These are phyloP conservation scores for Monilinia fructigena DNA, from an alignment of 2,329 filamentous ascomycete species.

Conservation along the genomic window DNA sequence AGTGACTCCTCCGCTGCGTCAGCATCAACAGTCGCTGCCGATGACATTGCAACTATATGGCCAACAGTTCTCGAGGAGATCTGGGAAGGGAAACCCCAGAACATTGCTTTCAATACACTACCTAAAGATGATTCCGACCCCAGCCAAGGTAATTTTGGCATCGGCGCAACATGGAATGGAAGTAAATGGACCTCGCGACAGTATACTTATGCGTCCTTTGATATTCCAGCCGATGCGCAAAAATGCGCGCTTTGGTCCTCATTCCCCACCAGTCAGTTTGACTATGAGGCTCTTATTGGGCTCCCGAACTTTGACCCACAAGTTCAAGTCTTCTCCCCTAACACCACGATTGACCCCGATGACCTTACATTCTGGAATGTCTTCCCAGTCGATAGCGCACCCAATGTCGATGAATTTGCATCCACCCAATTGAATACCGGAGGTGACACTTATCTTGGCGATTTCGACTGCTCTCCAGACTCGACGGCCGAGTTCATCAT, in stretches of 20 bases:
- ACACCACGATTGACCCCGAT: background rate
- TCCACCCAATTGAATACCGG: background rate
- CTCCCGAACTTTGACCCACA: background rate
- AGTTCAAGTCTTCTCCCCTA: background rate
- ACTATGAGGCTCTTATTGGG: constrained; percentile 3
- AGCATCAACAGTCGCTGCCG: background rate
- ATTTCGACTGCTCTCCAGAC: background rate
- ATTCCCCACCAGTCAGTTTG: background rate
- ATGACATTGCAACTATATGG: background rate
- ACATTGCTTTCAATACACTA: constrained; percentile 8
- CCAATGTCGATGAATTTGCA: background rate
- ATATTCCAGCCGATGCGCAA: background rate
- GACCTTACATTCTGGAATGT: constrained; percentile 9
- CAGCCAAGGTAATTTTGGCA: constrained; percentile 1
- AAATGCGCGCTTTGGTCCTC: constrained; percentile 7
- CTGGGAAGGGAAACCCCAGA: background rate
- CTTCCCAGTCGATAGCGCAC: background rate
- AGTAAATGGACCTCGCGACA: constrained; percentile 1
- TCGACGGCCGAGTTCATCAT: background rate
- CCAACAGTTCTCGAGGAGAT: constrained; percentile 1
- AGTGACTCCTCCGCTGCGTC: background rate
- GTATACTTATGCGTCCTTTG: constrained; percentile 13
- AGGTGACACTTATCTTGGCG: background rate
- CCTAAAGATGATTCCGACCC: background rate
- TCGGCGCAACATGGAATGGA: constrained; percentile 14